A percentile compares a stretch with the other conserved stretches of the same genome.
phyloP scores from a whole-genome alignment of 2,329 filamentous ascomycete genomes.

The Colletotrichum camelliae region DNA sequence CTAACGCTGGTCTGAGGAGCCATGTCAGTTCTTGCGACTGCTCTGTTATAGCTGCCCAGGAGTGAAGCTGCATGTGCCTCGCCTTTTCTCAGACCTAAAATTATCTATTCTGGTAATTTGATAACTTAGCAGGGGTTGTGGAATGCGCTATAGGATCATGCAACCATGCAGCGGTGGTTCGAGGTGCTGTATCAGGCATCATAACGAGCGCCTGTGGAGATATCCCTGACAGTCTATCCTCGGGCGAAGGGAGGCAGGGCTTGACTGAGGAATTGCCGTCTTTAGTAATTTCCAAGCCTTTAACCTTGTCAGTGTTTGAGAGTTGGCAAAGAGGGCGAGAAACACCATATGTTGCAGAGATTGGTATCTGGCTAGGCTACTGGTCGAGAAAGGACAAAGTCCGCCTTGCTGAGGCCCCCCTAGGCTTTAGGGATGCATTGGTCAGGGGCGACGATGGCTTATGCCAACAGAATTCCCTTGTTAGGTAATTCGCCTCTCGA shows the following conservation, averaged over 20 bases:
- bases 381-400: not conserved
- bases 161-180: not conserved
- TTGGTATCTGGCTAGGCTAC: not conserved
- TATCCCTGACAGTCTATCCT: not conserved
- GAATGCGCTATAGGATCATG: not conserved
- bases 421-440: not conserved
- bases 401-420: not conserved
- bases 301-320: not conserved
- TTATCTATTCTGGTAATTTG: not conserved
- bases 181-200: not conserved
- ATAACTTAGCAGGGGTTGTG: not conserved
- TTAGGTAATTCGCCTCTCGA: not conserved
- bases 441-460: not conserved
- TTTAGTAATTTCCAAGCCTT: not conserved
- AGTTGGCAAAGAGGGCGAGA: not conserved
- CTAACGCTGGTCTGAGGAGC: not conserved
- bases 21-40: too few species aligned
- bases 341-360: not conserved
- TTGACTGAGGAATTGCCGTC: not conserved
- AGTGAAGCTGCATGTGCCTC: not conserved
- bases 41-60: too few species aligned
- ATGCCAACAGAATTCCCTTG: not conserved
- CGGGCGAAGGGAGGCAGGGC: not conserved
- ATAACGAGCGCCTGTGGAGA: not conserved
- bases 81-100: not conserved